A percentile compares a stretch with the other conserved stretches of the same genome.
Evolutionary conservation across 1,284 basidiomycete species (phyloP).

Genomic region (Puccinia horiana): DNA sequence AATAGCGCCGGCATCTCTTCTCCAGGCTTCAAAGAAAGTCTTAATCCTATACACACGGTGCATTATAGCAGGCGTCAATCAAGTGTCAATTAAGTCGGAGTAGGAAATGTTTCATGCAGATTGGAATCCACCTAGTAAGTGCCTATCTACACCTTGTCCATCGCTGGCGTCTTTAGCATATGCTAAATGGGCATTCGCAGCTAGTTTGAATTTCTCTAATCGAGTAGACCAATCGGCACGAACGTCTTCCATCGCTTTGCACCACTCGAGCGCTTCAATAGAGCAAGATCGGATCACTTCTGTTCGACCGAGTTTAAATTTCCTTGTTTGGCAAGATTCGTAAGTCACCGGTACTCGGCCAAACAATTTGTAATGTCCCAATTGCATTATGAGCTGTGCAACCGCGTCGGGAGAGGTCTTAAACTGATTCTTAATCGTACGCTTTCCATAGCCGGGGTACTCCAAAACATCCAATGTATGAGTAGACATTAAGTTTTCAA

Average conservation of each 20-base stretch:
- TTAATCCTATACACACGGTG: conserved; percentile 64
- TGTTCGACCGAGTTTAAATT: conserved; percentile 85
- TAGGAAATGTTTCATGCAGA: conserved; percentile 42
- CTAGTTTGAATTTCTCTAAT: conserved; percentile 73
- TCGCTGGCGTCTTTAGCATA: conserved; percentile 90
- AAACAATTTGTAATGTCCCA: conserved; percentile 79
- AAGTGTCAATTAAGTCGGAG: too few relatives aligned
- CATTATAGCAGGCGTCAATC: neutral
- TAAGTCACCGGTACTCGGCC: conserved; percentile 79
- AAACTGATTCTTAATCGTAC: conserved; percentile 76
- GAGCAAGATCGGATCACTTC: conserved; percentile 89
- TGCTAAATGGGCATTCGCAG: conserved; percentile 77
- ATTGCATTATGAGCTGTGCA: conserved; percentile 89
- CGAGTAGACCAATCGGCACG: conserved; percentile 55
- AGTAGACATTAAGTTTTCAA: conserved; percentile 71
- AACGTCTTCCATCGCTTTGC: conserved; percentile 79
- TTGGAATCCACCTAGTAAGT: conserved; percentile 70
- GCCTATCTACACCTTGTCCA: conserved; percentile 91
- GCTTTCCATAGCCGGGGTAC: conserved; percentile 89
- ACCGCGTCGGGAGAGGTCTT: conserved; percentile 77
- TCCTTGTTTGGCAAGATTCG: conserved; percentile 91
- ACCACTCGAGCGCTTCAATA: conserved; percentile 80
- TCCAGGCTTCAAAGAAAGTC: conserved; percentile 74
- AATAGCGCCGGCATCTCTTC: conserved; percentile 71
- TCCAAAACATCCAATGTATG: conserved; percentile 63